A percentile compares a stretch with the other conserved stretches of the same genome.
Evolutionary conservation across 768 basidiomycete species (phyloP).

Genomic region (Rhizopogon vulgaris): DNA sequence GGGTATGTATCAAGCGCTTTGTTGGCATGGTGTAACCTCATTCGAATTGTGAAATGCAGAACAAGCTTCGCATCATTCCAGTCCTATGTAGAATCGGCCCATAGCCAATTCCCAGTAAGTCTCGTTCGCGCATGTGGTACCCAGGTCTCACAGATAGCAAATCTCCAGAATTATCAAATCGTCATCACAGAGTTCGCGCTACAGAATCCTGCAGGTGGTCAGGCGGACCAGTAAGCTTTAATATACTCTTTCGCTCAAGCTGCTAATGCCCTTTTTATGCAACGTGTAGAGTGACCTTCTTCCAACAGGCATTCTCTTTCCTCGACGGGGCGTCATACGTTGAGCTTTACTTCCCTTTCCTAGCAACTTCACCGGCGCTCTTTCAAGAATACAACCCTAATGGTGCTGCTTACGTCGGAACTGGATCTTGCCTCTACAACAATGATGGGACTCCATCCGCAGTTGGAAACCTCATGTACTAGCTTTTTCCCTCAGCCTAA

Average conservation of each 20-base stretch:
- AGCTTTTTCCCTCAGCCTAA: not conserved
- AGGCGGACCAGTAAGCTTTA: slow-evolving; percentile 22
- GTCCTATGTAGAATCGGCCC: slow-evolving; percentile 18
- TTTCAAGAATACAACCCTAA: slow-evolving; percentile 13
- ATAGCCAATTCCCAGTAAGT: slow-evolving; percentile 23
- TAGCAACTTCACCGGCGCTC: slow-evolving; percentile 27
- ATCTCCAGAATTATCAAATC: slow-evolving; percentile 14
- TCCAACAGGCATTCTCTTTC: slow-evolving; percentile 28
- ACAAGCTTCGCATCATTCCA: slow-evolving; percentile 22
- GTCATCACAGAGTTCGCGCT: slow-evolving; percentile 30
- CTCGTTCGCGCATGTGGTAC: too few relatives aligned
- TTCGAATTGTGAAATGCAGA: slow-evolving; percentile 11
- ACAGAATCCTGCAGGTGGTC: slow-evolving; percentile 23
- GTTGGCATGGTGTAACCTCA: not conserved
- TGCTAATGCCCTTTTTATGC: slow-evolving; percentile 1
- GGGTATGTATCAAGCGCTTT: slow-evolving; percentile 12
- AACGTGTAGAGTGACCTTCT: slow-evolving; percentile 23
- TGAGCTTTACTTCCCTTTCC: slow-evolving; percentile 31
- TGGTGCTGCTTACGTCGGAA: slow-evolving; percentile 15
- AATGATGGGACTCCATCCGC: slow-evolving; percentile 21
- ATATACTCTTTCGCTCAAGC: not conserved
- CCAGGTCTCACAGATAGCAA: slow-evolving; percentile 5
- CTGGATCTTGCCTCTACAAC: slow-evolving; percentile 28
- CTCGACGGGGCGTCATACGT: slow-evolving; percentile 27
- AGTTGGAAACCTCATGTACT: slow-evolving; percentile 20